phyloP scores from a whole-genome alignment of 176 grass and related monocot genomes.

The Oryza meyeriana region DNA sequence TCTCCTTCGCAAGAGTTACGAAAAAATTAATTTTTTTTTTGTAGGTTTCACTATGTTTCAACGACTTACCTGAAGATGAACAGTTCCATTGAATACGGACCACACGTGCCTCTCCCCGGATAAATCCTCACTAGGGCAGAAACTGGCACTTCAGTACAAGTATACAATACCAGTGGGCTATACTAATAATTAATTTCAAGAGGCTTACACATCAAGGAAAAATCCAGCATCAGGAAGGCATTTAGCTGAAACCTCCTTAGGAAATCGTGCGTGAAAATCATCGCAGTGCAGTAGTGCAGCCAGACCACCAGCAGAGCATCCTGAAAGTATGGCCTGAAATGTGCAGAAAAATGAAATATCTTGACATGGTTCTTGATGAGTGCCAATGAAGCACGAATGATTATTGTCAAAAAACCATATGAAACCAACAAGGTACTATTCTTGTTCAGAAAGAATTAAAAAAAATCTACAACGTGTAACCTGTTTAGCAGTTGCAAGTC shows the following conservation, averaged over 20 bases:
- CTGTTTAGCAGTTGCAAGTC: conserved; percentile 60
- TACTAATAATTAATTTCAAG: neutral
- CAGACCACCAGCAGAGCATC: conserved; percentile 82
- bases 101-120: conserved; percentile 56
- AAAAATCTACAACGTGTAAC: conserved; percentile 20
- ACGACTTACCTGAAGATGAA: conserved; percentile 67
- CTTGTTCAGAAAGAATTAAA: neutral
- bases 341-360: neutral
- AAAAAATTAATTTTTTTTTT: neutral
- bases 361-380: neutral
- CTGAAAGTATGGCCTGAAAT: conserved; percentile 69
- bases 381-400: neutral
- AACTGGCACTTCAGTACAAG: neutral
- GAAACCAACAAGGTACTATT: neutral
- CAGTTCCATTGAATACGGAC: conserved; percentile 35
- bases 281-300: conserved; percentile 71
- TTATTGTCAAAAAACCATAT: neutral
- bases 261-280: conserved; percentile 50
- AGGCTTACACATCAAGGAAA: conserved; percentile 65
- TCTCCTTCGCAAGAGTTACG: neutral
- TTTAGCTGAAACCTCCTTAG: conserved; percentile 44
- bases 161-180: neutral
- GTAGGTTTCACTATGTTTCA: neutral
- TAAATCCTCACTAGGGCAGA: conserved; percentile 54
- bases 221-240: conserved; percentile 85